phyloP scores from a whole-genome alignment of 2,329 filamentous ascomycete genomes.

The Sporothrix dimorphospora region DNA sequence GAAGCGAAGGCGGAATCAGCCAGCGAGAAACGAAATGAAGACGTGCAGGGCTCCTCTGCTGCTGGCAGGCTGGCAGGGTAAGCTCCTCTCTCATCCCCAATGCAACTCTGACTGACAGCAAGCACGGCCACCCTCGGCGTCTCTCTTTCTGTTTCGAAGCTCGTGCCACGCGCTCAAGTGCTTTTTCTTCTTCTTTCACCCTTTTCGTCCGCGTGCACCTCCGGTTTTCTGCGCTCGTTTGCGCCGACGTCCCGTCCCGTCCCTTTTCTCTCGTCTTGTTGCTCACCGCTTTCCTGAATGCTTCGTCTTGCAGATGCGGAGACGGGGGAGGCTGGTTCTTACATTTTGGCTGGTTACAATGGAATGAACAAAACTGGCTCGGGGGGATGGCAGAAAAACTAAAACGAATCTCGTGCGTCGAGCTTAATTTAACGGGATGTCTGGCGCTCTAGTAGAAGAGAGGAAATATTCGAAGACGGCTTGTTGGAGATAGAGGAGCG shows the following conservation, averaged over 20 bases:
- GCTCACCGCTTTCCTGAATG: neutral
- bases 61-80: conserved; percentile 16
- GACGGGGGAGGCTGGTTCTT: neutral
- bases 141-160: conserved; percentile 11
- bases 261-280: neutral
- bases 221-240: neutral
- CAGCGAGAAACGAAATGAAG: conserved; percentile 22
- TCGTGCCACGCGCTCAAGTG: conserved; percentile 9
- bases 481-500: neutral
- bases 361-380: conserved; percentile 1
- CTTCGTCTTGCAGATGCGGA: neutral
- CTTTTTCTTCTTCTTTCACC: neutral
- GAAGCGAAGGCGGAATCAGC: conserved; percentile 12
- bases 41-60: conserved; percentile 10
- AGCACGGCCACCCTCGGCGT: conserved; percentile 12
- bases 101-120: conserved; percentile 19
- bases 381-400: neutral
- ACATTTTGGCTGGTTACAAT: conserved; percentile 1
- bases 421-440: conserved; percentile 8
- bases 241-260: neutral
- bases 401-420: neutral
- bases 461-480: conserved; percentile 2
- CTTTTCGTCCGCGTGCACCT: neutral
- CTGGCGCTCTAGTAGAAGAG: conserved; percentile 3
- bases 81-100: conserved; percentile 13